These are phyloP conservation scores for Linum usitatissimum DNA, from an alignment of 345 rosid genomes.

Conservation along the genomic window DNA sequence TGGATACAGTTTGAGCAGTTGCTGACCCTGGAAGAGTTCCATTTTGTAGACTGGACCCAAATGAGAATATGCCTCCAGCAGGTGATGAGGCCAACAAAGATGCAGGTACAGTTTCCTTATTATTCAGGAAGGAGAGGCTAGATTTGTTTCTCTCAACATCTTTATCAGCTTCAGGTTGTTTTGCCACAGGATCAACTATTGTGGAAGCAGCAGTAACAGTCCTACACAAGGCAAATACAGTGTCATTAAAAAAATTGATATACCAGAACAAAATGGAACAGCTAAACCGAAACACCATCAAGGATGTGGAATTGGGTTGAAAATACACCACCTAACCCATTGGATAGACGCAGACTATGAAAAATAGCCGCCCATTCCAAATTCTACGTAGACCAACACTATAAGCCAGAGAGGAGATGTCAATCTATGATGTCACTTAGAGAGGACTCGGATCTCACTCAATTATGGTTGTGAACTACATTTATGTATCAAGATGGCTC, in stretches of 20 bases:
- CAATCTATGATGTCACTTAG: too few species aligned
- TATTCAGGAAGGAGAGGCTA: slow-evolving; percentile 10
- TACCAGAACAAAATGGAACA: neutral
- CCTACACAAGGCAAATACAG: slow-evolving; percentile 35
- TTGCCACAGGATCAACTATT: slow-evolving; percentile 17
- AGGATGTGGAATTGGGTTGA: neutral
- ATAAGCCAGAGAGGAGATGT: too few species aligned
- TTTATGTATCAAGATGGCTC: too few species aligned
- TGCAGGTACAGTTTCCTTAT: slow-evolving; percentile 23
- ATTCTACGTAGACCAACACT: too few species aligned
- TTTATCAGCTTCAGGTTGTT: slow-evolving; percentile 35
- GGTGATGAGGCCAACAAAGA: slow-evolving; percentile 28
- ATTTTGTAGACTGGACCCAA: slow-evolving; percentile 31
- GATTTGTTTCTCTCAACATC: slow-evolving; percentile 14
- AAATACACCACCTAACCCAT: neutral
- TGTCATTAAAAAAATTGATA: too few species aligned
- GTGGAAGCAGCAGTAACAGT: slow-evolving; percentile 18
- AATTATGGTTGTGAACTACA: too few species aligned
- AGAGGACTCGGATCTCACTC: too few species aligned
- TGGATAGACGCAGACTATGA: neutral
- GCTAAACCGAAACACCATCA: neutral
- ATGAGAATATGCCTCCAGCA: slow-evolving; percentile 32
- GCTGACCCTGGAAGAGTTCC: slow-evolving; percentile 21
- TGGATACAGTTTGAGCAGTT: slow-evolving; percentile 24
- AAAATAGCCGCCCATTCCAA: too few species aligned